Evolutionary conservation across 495 filamentous ascomycete species (phyloP), one percentile per base, ranked within the genome.

Genomic region (Penicillium psychrofluorescens): DNA sequence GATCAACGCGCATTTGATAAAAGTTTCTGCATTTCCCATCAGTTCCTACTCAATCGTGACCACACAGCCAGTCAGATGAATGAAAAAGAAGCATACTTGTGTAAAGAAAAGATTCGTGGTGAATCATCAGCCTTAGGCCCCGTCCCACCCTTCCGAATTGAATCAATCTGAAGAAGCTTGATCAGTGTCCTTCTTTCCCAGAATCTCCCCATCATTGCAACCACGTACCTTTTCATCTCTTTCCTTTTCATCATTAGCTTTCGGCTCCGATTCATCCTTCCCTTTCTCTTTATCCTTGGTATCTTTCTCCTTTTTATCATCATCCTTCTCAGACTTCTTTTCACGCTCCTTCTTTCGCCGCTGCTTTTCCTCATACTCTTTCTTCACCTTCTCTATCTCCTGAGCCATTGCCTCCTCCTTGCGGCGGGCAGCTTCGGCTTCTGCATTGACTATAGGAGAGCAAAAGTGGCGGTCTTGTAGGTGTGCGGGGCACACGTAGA

Each of bases 401-500:
- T 80, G 69, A 41, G 84, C 81, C 61, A 81, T 75, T 48, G 77
- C 77, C 56, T 83, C 83, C 48, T 83, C 78, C 40, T 73, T 79
- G 53, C 69, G 77, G 41, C 78, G 77, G 12, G 81, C 81, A 36
- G 80, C 86, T 37, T 79, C 76, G 11, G 83, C 83, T 29, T 79
- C 88, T 44, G 87, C 76, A 53, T 91, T 85, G 36, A 90, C 72
- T 46, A 90, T 84, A 10, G 90, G 84, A 11, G 77, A 79, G 56
- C 84, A 88, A 62, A 95, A 95, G 10, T 83, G 75, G 15, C 74
- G 72, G 58, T 98, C 92, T 58, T 86, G 88, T 8, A 96, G 73
- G 62, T 98, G 92, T 35, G 76, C 70, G 11, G 81, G 76, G 55
- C 92, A 98, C 29, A 91, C 76, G 58, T 94, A 95, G 64, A 98